These are phyloP conservation scores for Globisporangium irregulare DNA, from an alignment of 352 stramenopile species.

Conservation along the genomic window DNA sequence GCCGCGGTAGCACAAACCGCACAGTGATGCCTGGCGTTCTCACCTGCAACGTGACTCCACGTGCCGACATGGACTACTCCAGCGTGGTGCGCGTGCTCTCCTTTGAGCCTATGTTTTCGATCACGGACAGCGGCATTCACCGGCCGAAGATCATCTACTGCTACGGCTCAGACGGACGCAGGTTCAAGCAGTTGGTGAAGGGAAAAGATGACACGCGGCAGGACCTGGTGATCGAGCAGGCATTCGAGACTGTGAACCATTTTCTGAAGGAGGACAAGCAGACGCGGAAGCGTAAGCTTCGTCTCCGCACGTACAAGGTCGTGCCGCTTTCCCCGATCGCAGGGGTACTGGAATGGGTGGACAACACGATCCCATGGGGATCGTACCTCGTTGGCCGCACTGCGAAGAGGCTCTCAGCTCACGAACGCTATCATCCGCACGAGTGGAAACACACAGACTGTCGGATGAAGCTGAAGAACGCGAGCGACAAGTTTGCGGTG, in stretches of 20 bases:
- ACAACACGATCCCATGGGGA: conserved; percentile 94
- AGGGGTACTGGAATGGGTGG: conserved; percentile 98
- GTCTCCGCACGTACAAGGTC: conserved; percentile 97
- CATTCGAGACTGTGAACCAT: conserved; percentile 89
- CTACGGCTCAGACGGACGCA: conserved; percentile 88
- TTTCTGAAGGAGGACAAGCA: conserved; percentile 73
- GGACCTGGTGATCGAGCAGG: conserved; percentile 89
- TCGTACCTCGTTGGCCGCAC: conserved; percentile 83
- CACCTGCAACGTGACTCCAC: conserved; percentile 67
- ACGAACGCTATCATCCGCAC: conserved; percentile 93
- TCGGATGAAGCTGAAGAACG: conserved; percentile 69
- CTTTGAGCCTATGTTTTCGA: conserved; percentile 91
- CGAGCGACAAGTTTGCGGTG: conserved; percentile 66
- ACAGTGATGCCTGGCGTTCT: conserved; percentile 71
- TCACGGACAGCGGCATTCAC: conserved; percentile 95
- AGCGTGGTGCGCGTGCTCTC: conserved; percentile 79
- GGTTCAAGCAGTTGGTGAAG: conserved; percentile 96
- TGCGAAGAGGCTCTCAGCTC: conserved; percentile 66
- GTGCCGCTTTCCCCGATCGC: conserved; percentile 85
- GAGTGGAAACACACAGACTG: conserved; percentile 91
- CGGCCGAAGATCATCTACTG: conserved; percentile 98
- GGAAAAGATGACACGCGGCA: conserved; percentile 87
- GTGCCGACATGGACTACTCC: conserved; percentile 80
- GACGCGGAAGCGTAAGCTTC: conserved; percentile 68
- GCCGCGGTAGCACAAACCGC: conserved; percentile 28